Evolutionary conservation across 2,329 filamentous ascomycete genomes (phyloP).

Genomic region (Clonostachys sp.): DNA sequence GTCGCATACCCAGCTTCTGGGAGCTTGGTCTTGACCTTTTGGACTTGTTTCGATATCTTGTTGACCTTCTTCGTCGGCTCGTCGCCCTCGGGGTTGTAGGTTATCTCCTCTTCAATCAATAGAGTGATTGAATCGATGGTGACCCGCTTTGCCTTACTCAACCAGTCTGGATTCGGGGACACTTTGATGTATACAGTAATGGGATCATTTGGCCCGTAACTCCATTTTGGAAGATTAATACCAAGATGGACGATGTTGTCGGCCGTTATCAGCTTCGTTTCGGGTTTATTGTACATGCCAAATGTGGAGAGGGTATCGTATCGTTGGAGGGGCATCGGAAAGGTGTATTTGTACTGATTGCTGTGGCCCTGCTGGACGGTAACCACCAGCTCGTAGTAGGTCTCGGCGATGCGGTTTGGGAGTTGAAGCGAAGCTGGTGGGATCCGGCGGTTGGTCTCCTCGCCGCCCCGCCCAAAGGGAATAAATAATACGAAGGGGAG

Average conservation of each 20-base stretch:
- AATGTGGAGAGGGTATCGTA: conserved; percentile 98
- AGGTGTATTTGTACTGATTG: conserved; percentile 84
- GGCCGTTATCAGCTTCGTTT: conserved; percentile 77
- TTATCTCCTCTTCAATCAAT: conserved; percentile 93
- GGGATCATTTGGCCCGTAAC: conserved; percentile 90
- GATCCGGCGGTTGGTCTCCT: conserved; percentile 84
- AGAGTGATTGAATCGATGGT: conserved; percentile 93
- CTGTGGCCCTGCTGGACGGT: conserved; percentile 87
- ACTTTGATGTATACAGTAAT: conserved; percentile 96
- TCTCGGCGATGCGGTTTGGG: conserved; percentile 90
- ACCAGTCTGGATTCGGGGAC: conserved; percentile 86
- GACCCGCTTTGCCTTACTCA: conserved; percentile 84
- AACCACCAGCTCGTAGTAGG: conserved; percentile 93
- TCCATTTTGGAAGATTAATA: conserved; percentile 91
- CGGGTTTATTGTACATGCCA: conserved; percentile 98
- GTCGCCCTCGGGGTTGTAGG: conserved; percentile 97
- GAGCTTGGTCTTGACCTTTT: conserved; percentile 76
- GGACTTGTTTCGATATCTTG: conserved; percentile 77
- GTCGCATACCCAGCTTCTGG: conserved; percentile 91
- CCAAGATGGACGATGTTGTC: conserved; percentile 90
- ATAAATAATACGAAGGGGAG: conserved; percentile 97
- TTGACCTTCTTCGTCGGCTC: conserved; percentile 90
- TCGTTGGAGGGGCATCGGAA: conserved; percentile 83
- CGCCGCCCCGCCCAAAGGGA: conserved; percentile 85
- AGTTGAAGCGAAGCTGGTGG: conserved; percentile 90